Evolutionary conservation across 768 basidiomycete genomes (phyloP).

Genomic region (Plicaturopsis crispa): DNA sequence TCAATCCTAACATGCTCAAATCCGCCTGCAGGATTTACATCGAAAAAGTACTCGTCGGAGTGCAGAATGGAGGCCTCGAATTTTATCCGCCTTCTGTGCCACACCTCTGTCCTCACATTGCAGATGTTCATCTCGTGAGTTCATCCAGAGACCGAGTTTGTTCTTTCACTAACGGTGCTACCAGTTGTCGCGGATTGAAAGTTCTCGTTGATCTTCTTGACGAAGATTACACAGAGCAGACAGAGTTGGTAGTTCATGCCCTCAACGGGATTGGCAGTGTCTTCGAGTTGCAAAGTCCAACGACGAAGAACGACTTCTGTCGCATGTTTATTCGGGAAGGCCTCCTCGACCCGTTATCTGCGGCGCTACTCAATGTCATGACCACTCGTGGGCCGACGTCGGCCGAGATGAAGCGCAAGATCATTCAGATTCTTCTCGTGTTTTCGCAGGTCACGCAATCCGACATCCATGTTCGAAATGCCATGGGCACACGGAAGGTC

Average conservation of each 20-base stretch:
- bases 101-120: slow-evolving; percentile 86
- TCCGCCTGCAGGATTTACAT: slow-evolving; percentile 65
- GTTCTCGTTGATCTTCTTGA: slow-evolving; percentile 94
- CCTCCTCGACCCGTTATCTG: slow-evolving; percentile 84
- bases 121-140: slow-evolving; percentile 99
- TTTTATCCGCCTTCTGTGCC: slow-evolving; percentile 87
- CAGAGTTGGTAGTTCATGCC: slow-evolving; percentile 86
- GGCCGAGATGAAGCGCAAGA: slow-evolving; percentile 77
- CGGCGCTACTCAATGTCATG: slow-evolving; percentile 86
- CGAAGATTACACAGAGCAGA: slow-evolving; percentile 90
- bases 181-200: slow-evolving; percentile 88
- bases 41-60: slow-evolving; percentile 88
- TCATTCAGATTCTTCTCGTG: slow-evolving; percentile 80
- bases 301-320: slow-evolving; percentile 97
- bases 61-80: slow-evolving; percentile 93
- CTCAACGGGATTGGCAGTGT: slow-evolving; percentile 93
- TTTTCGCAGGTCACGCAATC: slow-evolving; percentile 97
- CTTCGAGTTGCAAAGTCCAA: slow-evolving; percentile 93
- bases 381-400: slow-evolving; percentile 57
- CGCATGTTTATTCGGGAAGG: slow-evolving; percentile 98
- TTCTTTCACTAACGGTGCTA: neutral
- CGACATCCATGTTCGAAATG: slow-evolving; percentile 88
- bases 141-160: too few relatives aligned
- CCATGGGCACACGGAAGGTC: slow-evolving; percentile 84
- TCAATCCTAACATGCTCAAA: slow-evolving; percentile 2